Evolutionary conservation across 441 rosid genomes (phyloP), one percentile per base, ranked within the genome.

Genomic region (Pelargonium myrrhifolium): DNA sequence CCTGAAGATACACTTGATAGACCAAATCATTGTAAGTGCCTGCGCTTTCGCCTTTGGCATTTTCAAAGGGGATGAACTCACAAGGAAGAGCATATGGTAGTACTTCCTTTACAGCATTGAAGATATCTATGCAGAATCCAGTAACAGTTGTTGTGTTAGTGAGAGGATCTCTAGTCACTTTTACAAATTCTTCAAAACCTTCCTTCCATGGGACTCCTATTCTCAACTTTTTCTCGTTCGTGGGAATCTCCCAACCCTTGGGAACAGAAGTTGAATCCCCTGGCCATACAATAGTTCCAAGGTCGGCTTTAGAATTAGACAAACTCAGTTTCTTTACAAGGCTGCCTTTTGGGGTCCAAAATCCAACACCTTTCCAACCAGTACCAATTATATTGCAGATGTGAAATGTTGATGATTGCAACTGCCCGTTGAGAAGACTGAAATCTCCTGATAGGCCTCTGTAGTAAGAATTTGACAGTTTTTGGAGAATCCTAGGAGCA

Each of bases 221-320:
- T n/a, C 66, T 72, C 39, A 90, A 26, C 69, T 2, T 87, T 42
- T 76, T 81, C 64, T 78, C 87, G 1, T 73, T 77, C 0, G 77
- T 73, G 0, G 89, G 89, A 14, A 86, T 62, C 72, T 83, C 82
- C 91, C 89, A 86, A 3, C 94, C 93, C 65, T 40, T 85, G 0
- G 92, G 90, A 60, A 68, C 3, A 22, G 1, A 65, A 28, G 9
- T 58, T 0, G 78, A 15, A 62, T 85, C 85, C 62, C 96, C 90
- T 0, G 90, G 91, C 97, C 95, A 87, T 51, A 79, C 71, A 11
- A 86, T 75, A 0, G 72, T 2, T 37, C 74, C 69, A 1, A 88
- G 75, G 62, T 72, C 78, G 65, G 70, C 71, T 71, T 67, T 71
- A 8, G 86, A 78, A 61, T 66, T 76, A 0, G 83, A 1, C 2